phyloP scores from a whole-genome alignment of 163 green algal genomes.

The Volvox carteri region DNA sequence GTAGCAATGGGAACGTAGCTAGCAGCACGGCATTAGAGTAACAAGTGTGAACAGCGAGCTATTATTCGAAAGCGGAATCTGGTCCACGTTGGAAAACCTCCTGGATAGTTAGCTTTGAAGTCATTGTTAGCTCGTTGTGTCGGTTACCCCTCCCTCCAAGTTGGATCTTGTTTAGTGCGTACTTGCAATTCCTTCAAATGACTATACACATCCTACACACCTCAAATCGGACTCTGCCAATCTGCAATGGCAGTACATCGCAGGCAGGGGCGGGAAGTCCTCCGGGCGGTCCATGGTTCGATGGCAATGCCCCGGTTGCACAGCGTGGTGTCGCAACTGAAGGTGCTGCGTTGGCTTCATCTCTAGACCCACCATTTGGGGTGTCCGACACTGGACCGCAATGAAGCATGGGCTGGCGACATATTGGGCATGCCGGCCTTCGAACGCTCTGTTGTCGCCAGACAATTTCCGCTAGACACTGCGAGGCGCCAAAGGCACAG shows the following conservation, averaged over 20 bases:
- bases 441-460: slow-evolving; percentile 22
- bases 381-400: background rate
- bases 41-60: background rate
- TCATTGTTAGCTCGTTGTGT: no score
- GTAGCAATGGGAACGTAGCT: no score
- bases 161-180: background rate
- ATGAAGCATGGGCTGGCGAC: slow-evolving; percentile 37
- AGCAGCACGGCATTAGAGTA: no score
- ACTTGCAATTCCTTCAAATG: background rate
- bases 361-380: background rate
- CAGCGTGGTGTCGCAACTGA: background rate
- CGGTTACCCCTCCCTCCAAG: background rate
- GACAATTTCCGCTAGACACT: slow-evolving; percentile 42
- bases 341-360: background rate
- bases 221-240: slow-evolving; percentile 42
- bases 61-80: background rate
- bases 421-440: slow-evolving; percentile 27
- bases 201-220: background rate
- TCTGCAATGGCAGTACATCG: background rate
- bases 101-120: no score
- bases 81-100: no score
- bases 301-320: background rate
- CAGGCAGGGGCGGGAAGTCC: background rate
- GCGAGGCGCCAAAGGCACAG: background rate
- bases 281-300: background rate